Evolutionary conservation across 805 yeast genomes (phyloP).

Genomic region (Barnettozyma populi): DNA sequence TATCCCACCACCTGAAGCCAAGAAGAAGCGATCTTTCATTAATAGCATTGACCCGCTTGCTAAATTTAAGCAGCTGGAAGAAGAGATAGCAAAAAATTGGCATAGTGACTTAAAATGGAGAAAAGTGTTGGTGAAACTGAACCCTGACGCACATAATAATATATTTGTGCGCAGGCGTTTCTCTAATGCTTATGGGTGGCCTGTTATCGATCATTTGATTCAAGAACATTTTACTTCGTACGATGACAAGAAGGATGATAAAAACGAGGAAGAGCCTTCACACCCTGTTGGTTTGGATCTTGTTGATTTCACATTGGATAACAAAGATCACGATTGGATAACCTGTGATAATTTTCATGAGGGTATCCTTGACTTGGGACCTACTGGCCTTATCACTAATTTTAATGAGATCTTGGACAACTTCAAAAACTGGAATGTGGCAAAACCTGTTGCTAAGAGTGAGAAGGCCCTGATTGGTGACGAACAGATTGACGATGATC

Average conservation of each 20-base stretch:
- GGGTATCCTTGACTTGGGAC: conserved; percentile 49
- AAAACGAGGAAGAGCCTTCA: not conserved
- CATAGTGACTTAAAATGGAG: conserved; percentile 68
- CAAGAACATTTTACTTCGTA: conserved; percentile 47
- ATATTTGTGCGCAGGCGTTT: conserved; percentile 66
- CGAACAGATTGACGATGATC: conserved; percentile 2
- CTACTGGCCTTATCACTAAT: conserved; percentile 64
- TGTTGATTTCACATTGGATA: conserved; percentile 15
- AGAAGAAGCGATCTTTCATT: conserved; percentile 23
- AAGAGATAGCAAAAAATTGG: conserved; percentile 63
- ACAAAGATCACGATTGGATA: conserved; percentile 8
- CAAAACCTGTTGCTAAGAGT: conserved; percentile 7
- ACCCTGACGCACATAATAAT: conserved; percentile 76
- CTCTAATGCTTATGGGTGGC: conserved; percentile 84
- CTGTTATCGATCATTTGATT: conserved; percentile 65
- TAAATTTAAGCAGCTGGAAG: conserved; percentile 49
- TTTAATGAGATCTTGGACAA: conserved; percentile 53
- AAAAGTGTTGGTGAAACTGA: conserved; percentile 58
- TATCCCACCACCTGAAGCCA: conserved; percentile 31
- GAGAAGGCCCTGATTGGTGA: conserved; percentile 6
- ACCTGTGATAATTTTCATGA: conserved; percentile 29
- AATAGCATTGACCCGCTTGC: conserved; percentile 28
- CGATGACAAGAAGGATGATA: not conserved
- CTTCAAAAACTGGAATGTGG: conserved; percentile 29
- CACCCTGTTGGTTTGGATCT: conserved; percentile 14